A percentile compares a stretch with the other conserved stretches of the same genome.
phyloP scores from a whole-genome alignment of 441 rosid genomes.

The Macaranga tanarius region DNA sequence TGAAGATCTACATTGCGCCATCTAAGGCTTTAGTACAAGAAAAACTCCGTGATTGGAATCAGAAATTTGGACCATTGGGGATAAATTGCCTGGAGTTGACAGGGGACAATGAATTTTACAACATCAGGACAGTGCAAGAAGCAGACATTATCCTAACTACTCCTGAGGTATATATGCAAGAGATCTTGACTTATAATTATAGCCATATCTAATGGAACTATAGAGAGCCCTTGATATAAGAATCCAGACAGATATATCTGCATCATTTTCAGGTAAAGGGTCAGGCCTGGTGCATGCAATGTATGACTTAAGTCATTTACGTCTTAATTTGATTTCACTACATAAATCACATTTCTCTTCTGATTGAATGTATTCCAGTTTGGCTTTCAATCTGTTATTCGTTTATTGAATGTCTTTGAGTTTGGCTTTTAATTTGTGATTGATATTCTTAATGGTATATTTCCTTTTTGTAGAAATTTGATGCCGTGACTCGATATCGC shows the following conservation, averaged over 20 bases:
- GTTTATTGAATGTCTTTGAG: too few relatives aligned
- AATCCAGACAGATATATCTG: background rate
- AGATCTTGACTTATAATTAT: background rate
- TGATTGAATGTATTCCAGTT: background rate
- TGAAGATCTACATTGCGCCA: constrained; percentile 87
- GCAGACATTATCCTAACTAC: constrained; percentile 93
- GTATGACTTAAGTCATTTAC: background rate
- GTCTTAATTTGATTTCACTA: background rate
- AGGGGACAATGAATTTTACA: constrained; percentile 85
- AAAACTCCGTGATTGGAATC: constrained; percentile 93
- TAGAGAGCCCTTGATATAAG: background rate
- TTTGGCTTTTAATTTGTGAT: too few relatives aligned
- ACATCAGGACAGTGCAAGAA: constrained; percentile 69
- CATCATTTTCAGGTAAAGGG: background rate
- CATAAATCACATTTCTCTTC: constrained; percentile 2
- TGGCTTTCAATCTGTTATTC: too few relatives aligned
- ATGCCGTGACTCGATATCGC: constrained; percentile 89
- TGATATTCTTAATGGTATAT: background rate
- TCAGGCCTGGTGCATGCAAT: background rate
- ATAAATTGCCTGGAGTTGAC: constrained; percentile 90
- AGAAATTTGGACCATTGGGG: constrained; percentile 79
- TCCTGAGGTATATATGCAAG: constrained; percentile 70
- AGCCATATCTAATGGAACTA: background rate
- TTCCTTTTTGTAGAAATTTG: constrained; percentile 68
- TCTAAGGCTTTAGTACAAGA: constrained; percentile 98